Evolutionary conservation across 306 rosid genomes (phyloP), one percentile per base, ranked within the genome.

Genomic region (Oxytropis ochrocephala): DNA sequence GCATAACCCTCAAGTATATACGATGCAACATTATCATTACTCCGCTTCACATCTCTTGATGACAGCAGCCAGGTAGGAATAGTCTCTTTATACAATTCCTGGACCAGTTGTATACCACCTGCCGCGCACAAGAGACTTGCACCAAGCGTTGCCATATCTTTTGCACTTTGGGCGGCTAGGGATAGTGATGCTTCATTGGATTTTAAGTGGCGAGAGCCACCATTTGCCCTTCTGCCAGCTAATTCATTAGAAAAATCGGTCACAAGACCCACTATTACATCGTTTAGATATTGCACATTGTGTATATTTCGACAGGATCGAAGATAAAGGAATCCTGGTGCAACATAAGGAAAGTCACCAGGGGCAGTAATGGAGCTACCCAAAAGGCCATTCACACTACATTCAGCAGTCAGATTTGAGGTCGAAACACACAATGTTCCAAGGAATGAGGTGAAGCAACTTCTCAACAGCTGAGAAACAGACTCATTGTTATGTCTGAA

Each of bases 261-360:
- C 59, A 90, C 89, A 41, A 85, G 91, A 33, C 74, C 80, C 42
- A 87, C 84, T 6, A 87, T 82, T 67, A 84, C 78, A 52, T 78
- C 84, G 5, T 71, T 84, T 38, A 87, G 73, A 43, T 56, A 81
- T 64, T 74, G 84, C 14, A 76, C 78, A 57, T 85, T 79, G 6
- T 68, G 86, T 65, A 87, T 82, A 36, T 78, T 78, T 51, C 81
- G 79, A 68, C 91, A 87, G 49, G 87, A 80, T 33, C 91, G 78
- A 58, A 90, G 88, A 64, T 79, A 90, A 36, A 90, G 89, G 73
- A 87, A 82, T 33, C 96, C 96, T 4, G 96, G 96, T 13, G 95
- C 87, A 1, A 90, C 75, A 24, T 29, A 75, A 67, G 89, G 83
- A 67, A 46, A 48, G 64, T 17, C 64, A 42, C 77, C 80, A 11